Base-by-base conservation (phyloP, 2,329 filamentous ascomycete genomes). In the Arthroderma sp. region DNA sequence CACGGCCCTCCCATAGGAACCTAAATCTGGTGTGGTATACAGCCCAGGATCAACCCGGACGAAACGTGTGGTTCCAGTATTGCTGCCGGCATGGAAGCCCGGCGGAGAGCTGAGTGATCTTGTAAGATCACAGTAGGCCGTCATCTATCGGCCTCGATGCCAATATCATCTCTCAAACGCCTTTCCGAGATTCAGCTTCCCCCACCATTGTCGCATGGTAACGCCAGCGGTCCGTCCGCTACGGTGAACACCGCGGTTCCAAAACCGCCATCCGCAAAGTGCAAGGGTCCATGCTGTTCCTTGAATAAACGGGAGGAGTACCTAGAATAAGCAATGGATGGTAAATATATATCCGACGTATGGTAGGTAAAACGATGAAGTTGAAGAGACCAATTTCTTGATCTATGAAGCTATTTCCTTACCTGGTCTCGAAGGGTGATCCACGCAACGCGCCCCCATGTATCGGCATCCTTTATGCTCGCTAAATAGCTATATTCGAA, bases 401-500 rank as follows among this genome's bases (percentile, higher is more conserved):
- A 22, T 22, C 15, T 22, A 22, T 22, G 15, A 22, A 22, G 15
- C 15, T 22, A 22, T 22, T 22, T 22, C 15, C 15, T 44, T 69
- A 91, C 83, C 76, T 95, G 91, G 64, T 98, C 91, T 57, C 85
- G 74, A 32, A 84, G 63, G 11, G 91, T 98, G 53, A 98, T 89
- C 69, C 82, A 83, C 5, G 77, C 73, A 30, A 98, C 77, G 61
- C 78, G 78, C 69, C 83, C 81, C 79, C 81, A 88, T 27, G 78
- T 80, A 52, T 91, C 77, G 32, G 87, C 86, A 45, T 78, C 73
- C 52, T 81, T 77, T 54, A 98, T 83, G 66, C 87, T 94, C 55
- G 84, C 82, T 45, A 98, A 75, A 64, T 98, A 98, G 72, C 88
- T 95, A 74, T 98, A 91, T 68, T 98, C 91, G 66, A 96, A 96